Base-by-base conservation (phyloP, 805 yeast species). In the Candida cerambycidarum region DNA sequence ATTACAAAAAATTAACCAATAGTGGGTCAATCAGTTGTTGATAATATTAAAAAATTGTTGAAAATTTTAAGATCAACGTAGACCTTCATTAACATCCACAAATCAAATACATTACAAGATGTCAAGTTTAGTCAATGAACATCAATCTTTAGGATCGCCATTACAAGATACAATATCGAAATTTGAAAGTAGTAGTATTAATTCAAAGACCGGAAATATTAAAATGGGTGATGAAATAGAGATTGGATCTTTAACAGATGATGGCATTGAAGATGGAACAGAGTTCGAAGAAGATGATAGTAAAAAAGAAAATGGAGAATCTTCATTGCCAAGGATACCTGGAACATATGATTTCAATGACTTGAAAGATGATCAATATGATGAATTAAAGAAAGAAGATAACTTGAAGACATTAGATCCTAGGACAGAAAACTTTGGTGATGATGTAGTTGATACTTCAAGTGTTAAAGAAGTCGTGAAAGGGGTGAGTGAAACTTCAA, bases 341-440 rank as follows among this genome's bases (percentile, higher is more conserved):
- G 62, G 53, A 3, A 52, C 57, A 9, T 57, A 47, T 35, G 59
- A 55, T 41, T 51, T 57, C 12, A 47, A 47, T 27, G 58, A 53
- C 33, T 37, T 55, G n/a, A 51, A 46, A 28, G 38, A 35, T 27
- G 45, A 38, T 13, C 19, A 41, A 17, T 18, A 33, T 14, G 38
- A 30, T 21, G 37, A 32, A 5, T 27, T 32, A 15, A 28, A 40
- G 27, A 32, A 25, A 11, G 27, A n/a, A 28, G 37, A 6, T 10
- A 37, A 35, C 27, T 58, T 47, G 39, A 59, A 67, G 29, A 71
- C 76, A 1, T 59, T 75, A 59, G 80, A 76, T 51, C 80, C 80
- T 2, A 76, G 74, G 0, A 69, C 62, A 45, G 65, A 28, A n/a
- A n/a, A n/a, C n/a, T n/a, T n/a, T n/a, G n/a, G n/a, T n/a, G 34